Base-by-base conservation (phyloP, 2,329 filamentous ascomycete species). In the Epichloe amarillans region DNA sequence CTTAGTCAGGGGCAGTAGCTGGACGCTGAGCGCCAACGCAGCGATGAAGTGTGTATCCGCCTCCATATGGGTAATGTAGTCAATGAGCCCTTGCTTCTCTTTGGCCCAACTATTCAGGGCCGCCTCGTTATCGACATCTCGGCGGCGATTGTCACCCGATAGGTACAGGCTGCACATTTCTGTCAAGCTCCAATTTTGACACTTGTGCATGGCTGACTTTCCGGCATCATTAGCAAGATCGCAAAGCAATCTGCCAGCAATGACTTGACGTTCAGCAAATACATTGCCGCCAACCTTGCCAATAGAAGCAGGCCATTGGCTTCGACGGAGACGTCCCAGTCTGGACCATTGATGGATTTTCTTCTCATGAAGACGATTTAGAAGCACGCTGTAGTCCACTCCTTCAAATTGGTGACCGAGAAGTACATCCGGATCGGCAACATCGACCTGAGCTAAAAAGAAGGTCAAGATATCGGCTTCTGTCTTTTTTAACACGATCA, bases 121-220 rank as follows among this genome's bases (percentile, higher is more conserved):
- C 49, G 74, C 81, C 58, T 97, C 93, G 58, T 86, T 91, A 64
- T 98, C 91, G 35, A 98, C 70, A 38, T 98, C 93, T 50, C 84
- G 80, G 41, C 93, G 84, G 41, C 74, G 74, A 62, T 84, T 84
- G 51, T 80, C 80, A 26, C 80, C 80, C 35, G 82, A 77, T 5
- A 98, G 82, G 57, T 96, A 95, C 15, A 97, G 76, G 56, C 84
- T 87, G 65, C 89, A 95, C 90, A 98, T 98, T 67, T 98, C 93
- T 2, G 91, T 94, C 66, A 98, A 75, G 66, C 86, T 95, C 93
- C 93, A 98, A 3, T 90, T 95, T 67, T 96, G 91, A 66, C 93
- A 98, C 70, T 95, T 95, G 60, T 80, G 83, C 91, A 97, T 97
- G 57, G 89, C 80, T 11, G 91, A 96, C 72, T 96, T 97, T 66